These are phyloP conservation scores for Hypoxylon sp. DNA, from an alignment of 2,329 filamentous ascomycete species.

Conservation along the genomic window DNA sequence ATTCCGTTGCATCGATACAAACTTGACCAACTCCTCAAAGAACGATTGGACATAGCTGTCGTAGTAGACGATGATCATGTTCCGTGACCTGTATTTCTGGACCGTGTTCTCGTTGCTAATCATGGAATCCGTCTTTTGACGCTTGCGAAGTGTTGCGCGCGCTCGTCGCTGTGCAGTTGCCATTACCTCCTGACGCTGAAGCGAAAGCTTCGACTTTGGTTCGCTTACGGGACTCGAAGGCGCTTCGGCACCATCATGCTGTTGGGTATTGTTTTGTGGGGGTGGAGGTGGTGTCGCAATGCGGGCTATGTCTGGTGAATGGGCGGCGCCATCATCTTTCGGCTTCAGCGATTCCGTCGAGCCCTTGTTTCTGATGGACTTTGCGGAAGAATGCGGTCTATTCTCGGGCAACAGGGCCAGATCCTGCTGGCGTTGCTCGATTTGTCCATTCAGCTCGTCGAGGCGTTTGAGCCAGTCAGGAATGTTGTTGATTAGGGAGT, in stretches of 20 bases:
- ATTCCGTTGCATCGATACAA: slow-evolving; percentile 84
- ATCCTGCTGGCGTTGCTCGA: slow-evolving; percentile 73
- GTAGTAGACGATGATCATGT: slow-evolving; percentile 91
- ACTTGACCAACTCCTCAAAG: slow-evolving; percentile 86
- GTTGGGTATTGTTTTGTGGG: slow-evolving; percentile 39
- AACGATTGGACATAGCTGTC: slow-evolving; percentile 87
- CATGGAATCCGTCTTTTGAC: slow-evolving; percentile 67
- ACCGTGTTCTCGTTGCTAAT: slow-evolving; percentile 64
- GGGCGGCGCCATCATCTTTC: slow-evolving; percentile 59
- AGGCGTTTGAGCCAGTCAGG: slow-evolving; percentile 73
- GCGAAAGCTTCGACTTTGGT: slow-evolving; percentile 55
- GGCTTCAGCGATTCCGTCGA: slow-evolving; percentile 69
- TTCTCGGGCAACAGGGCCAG: slow-evolving; percentile 64
- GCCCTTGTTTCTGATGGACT: slow-evolving; percentile 65
- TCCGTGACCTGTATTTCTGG: slow-evolving; percentile 76
- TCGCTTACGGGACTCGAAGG: slow-evolving; percentile 55
- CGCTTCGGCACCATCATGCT: slow-evolving; percentile 43
- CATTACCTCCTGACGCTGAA: slow-evolving; percentile 62
- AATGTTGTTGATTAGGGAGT: slow-evolving; percentile 67
- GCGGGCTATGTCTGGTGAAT: slow-evolving; percentile 31
- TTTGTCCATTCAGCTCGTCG: slow-evolving; percentile 72
- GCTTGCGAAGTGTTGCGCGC: slow-evolving; percentile 65
- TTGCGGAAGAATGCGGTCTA: slow-evolving; percentile 55
- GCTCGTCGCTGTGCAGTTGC: slow-evolving; percentile 63
- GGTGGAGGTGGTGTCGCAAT: slow-evolving; percentile 37